Base-by-base conservation (phyloP, 176 grass and related monocot species). In the Oryza coarctata region DNA sequence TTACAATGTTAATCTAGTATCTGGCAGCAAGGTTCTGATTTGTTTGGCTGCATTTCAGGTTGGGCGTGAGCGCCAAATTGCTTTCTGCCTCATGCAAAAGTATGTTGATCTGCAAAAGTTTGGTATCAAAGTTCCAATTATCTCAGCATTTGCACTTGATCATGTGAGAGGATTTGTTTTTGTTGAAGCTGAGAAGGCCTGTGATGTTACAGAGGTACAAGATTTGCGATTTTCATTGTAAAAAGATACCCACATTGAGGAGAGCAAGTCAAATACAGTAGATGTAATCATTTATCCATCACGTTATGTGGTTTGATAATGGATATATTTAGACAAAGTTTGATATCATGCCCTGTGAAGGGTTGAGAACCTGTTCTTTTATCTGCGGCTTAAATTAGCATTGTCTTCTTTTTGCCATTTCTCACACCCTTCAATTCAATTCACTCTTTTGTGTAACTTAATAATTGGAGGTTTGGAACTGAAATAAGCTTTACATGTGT, bases 71-170 rank as follows among this genome's bases (percentile, higher is more conserved):
- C 85, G 80, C 33, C 93, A 99, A 82, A 84, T 99, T 82, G 88
- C 73, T 63, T 99, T 99, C 71, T 95, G 96, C 77, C 88, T 99
- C 79, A 99, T 99, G 93, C 93, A 99, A 45, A 99, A 99, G 65
- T 99, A 86, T 83, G 80, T 95, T 83, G 89, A 99, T 28, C 74
- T 95, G 65, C 18, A 87, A 35, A 88, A 81, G n/a, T 85, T 89
- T 27, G 93, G 93, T 85, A 91, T 78, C 8, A 95, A 87, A 88
- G 70, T 99, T 25, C 89, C 91, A 70, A 93, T 95, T 90, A 74
- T 90, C 72, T 95, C 96, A 81, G 89, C 87, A 77, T 95, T 99
- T 88, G 76, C 93, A 35, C 84, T 95, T 22, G 96, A 99, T 76
- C 96, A 99, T 88, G 85, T 94, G n/a, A 95, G 94, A 80, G 96